These are phyloP conservation scores for Tolypocladium album DNA, from an alignment of 2,329 filamentous ascomycete genomes.

Conservation along the genomic window DNA sequence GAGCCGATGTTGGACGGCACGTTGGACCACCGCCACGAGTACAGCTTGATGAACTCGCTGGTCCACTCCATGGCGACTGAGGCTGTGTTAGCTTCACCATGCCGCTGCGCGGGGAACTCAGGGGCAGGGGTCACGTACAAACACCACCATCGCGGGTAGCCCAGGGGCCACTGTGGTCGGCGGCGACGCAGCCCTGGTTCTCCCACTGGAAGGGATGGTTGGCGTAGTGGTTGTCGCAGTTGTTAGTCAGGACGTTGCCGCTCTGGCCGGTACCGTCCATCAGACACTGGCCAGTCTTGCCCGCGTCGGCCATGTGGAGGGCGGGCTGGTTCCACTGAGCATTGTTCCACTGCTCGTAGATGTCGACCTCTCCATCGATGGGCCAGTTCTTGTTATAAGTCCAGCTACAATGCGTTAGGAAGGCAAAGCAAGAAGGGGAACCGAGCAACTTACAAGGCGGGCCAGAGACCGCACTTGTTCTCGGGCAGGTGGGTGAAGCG, in stretches of 20 bases:
- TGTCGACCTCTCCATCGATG: conserved; percentile 52
- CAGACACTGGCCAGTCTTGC: conserved; percentile 21
- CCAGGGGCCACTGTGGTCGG: conserved; percentile 27
- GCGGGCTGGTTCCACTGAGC: conserved; percentile 44
- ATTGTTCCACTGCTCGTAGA: conserved; percentile 56
- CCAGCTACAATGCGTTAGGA: conserved; percentile 24
- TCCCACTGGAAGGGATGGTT: conserved; percentile 18
- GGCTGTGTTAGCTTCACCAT: not conserved
- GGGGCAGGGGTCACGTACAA: conserved; percentile 33
- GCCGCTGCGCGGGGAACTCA: conserved; percentile 3
- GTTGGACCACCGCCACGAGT: conserved; percentile 21
- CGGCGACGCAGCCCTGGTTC: conserved; percentile 29
- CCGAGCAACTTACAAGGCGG: conserved; percentile 43
- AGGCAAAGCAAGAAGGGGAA: not conserved
- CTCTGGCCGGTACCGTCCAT: conserved; percentile 19
- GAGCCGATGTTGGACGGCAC: conserved; percentile 23
- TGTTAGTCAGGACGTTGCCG: conserved; percentile 18
- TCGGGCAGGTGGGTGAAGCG: conserved; percentile 60
- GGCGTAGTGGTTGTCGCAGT: conserved; percentile 30
- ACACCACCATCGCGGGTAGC: conserved; percentile 26
- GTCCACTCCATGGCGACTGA: conserved; percentile 32
- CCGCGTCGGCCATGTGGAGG: conserved; percentile 37
- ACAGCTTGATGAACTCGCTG: conserved; percentile 27
- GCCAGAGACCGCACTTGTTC: conserved; percentile 59
- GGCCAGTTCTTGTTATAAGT: conserved; percentile 46